These are phyloP conservation scores for Flammula alnicola DNA, from an alignment of 1,284 basidiomycete species.

Conservation along the genomic window DNA sequence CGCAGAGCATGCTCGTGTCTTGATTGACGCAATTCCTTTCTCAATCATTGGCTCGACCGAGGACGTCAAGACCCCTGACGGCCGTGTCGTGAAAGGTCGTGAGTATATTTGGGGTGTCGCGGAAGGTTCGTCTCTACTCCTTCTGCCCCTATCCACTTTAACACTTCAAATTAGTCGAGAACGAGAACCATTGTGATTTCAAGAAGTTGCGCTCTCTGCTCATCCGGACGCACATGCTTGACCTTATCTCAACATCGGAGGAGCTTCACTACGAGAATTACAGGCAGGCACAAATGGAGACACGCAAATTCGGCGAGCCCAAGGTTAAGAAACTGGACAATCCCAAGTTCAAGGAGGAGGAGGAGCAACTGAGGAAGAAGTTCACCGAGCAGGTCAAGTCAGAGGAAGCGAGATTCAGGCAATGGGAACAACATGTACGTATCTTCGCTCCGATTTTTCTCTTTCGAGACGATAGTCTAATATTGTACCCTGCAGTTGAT, in stretches of 20 bases:
- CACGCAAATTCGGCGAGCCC: conserved; percentile 97
- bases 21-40: conserved; percentile 94
- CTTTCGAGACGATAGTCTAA: too few relatives aligned
- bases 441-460: conserved; percentile 8
- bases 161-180: conserved; percentile 76
- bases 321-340: conserved; percentile 99
- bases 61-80: conserved; percentile 91
- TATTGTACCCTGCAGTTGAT: too few relatives aligned
- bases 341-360: conserved; percentile 99
- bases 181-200: conserved; percentile 99
- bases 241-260: conserved; percentile 95
- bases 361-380: conserved; percentile 93
- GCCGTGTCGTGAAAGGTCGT: conserved; percentile 93
- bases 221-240: conserved; percentile 98
- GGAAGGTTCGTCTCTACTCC: conserved; percentile 65
- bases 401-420: conserved; percentile 96
- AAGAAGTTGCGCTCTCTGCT: conserved; percentile 95
- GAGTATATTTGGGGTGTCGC: conserved; percentile 99
- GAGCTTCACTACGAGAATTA: conserved; percentile 98
- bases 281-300: conserved; percentile 99
- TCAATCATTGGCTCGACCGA: conserved; percentile 98
- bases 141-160: conserved; percentile 1
- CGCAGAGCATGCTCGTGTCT: conserved; percentile 88
- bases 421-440: conserved; percentile 97
- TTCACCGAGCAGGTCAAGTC: conserved; percentile 99